Base-by-base conservation (phyloP, 176 grass and related monocot species). In the Eleusine indica region DNA sequence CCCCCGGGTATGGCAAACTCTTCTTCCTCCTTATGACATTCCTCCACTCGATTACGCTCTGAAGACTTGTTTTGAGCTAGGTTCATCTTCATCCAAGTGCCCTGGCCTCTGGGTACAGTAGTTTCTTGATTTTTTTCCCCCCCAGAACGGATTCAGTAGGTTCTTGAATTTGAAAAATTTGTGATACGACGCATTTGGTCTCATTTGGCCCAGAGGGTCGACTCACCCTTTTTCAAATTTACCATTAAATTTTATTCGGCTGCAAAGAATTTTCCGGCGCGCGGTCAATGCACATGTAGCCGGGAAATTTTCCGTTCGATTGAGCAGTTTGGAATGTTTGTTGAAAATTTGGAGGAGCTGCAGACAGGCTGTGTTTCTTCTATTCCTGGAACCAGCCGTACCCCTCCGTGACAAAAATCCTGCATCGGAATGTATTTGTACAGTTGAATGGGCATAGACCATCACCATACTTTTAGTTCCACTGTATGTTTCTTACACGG, bases 111-210 rank as follows among this genome's bases (percentile, higher is more conserved):
- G 46, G 46, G 47, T 19, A 25, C 19, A 10, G 32, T 21, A 1
- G 58, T 22, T 80, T 68, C 70, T 73, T 73, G 70, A 83, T 65
- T 63, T 51, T 12, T 51, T 51, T 15, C 1, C 3, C 1, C 3
- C 48, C 48, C 32, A 35, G 48, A 10, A 51, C 10, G 3, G 48
- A 51, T 17, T n/a, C 18, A 9, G 19, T n/a, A 2, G 61, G 22
- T 81, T 58, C 71, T 75, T 66, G 62, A 84, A 54, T 76, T 28
- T 6, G 21, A 7, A 10, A 28, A 83, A 18, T 75, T 39, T 48
- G 30, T 42, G 14, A 32, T 41, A 12, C 5, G 9, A 32, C 5
- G 14, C 46, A 56, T 29, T 29, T 83, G 21, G n/a, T 1, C 44
- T 84, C 44, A 19, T 54, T 21, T 12, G 1, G 46, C n/a, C 56